Base-by-base conservation (phyloP, 2,329 filamentous ascomycete genomes). In the Exophiala spinifera region DNA sequence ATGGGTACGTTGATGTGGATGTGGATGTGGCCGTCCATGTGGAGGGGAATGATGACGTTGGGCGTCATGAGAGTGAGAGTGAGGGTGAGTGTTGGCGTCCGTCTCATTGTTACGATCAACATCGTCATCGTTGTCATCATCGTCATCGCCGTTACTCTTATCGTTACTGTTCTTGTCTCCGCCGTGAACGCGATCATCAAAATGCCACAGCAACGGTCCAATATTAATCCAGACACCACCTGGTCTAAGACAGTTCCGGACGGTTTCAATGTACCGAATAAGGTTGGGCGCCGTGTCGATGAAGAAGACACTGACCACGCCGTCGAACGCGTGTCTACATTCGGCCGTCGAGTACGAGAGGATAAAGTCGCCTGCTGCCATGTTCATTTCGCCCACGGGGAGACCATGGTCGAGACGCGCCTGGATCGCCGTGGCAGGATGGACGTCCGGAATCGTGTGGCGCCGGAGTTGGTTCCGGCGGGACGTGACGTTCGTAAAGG, bases 241-340 rank as follows among this genome's bases (percentile, higher is more conserved):
- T 0, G 83, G 77, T 62, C 81, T 84, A 46, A 99, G 79, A 65
- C 91, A 95, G 66, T 88, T 82, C 39, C 75, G 76, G 51, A 97
- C 88, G 1, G 91, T 86, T 67, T 95, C 85, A 31, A 99, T 82
- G 67, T 99, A 99, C 1, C 87, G 83, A 50, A 97, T 87, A 28
- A 96, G 70, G 68, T 99, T 97, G 1, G 92, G 91, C 2, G 94
- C 94, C 1, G 94, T 99, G 69, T 99, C 95, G 54, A 99, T 86
- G 75, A 99, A 99, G 74, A 97, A 99, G 10, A 96, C 88, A 2
- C 88, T 89, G 0, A 89, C 85, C 1, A 97, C 89, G 1, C 87
- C 91, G 65, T 96, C 86, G 69, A 91, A 97, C 0, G 70, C 65
- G 0, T 78, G 79, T 7, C 73, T 70, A 63, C 88, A 82, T 0